Percentiles rank a stretch among this genome's conserved stretches.
These are phyloP conservation scores for Vitis hybrid DNA, from an alignment of 177 flowering plant genomes.

Conservation along the genomic window DNA sequence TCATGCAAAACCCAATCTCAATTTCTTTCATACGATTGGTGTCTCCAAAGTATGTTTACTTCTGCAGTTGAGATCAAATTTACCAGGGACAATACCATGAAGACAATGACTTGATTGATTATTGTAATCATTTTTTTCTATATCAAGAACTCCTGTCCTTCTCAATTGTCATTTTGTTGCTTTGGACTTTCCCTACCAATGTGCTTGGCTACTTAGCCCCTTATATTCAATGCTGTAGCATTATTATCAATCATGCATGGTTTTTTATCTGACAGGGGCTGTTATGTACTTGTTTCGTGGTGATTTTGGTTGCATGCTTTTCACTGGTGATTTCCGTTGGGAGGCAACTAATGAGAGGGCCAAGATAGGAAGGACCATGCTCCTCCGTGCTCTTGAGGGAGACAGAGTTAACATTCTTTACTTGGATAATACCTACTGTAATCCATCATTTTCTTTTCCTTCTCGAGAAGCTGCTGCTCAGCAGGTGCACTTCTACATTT, in stretches of 20 bases:
- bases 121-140: no score
- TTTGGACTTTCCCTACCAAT: no score
- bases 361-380: constrained; percentile 40
- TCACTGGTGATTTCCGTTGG: constrained; percentile 90
- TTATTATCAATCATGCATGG: not conserved
- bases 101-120: no score
- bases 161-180: no score
- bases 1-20: no score
- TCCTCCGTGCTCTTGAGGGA: constrained; percentile 54
- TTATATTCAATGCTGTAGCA: no score
- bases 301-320: constrained; percentile 67
- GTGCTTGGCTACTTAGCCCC: no score
- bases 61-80: no score
- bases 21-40: no score
- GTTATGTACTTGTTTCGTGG: constrained; percentile 74
- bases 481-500: constrained; percentile 50
- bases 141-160: no score
- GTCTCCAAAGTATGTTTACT: no score
- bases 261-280: constrained; percentile 30
- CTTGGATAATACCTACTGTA: constrained; percentile 85
- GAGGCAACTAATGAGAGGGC: constrained; percentile 47
- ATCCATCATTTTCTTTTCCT: constrained; percentile 74
- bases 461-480: constrained; percentile 65
- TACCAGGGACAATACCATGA: no score
- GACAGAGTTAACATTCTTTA: constrained; percentile 55